phyloP scores from a whole-genome alignment of 2,329 filamentous ascomycete genomes.

The Pseudogymnoascus sp. region DNA sequence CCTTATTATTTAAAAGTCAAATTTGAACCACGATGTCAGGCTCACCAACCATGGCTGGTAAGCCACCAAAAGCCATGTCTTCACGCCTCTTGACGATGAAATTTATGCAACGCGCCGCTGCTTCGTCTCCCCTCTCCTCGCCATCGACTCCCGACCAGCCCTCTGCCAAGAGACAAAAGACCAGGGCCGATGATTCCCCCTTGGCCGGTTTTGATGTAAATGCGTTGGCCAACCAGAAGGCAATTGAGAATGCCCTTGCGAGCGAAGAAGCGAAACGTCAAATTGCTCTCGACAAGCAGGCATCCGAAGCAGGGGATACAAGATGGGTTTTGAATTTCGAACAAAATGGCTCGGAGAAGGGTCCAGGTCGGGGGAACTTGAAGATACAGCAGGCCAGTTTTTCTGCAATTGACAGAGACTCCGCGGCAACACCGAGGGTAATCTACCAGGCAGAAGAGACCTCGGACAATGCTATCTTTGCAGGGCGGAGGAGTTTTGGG shows the following conservation, averaged over 20 bases:
- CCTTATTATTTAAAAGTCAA: slow-evolving; percentile 10
- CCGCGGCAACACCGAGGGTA: slow-evolving; percentile 13
- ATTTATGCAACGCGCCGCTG: slow-evolving; percentile 87
- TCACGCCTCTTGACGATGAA: slow-evolving; percentile 89
- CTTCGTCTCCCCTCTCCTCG: slow-evolving; percentile 42
- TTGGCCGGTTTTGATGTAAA: slow-evolving; percentile 32
- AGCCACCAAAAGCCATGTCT: slow-evolving; percentile 66
- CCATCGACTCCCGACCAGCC: slow-evolving; percentile 42
- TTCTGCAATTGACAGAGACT: slow-evolving; percentile 38
- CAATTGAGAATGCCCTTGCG: slow-evolving; percentile 54
- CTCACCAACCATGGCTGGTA: slow-evolving; percentile 32
- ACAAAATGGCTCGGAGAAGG: slow-evolving; percentile 29
- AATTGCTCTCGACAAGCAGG: slow-evolving; percentile 52
- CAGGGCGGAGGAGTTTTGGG: slow-evolving; percentile 42
- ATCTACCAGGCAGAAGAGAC: slow-evolving; percentile 22
- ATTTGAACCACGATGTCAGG: slow-evolving; percentile 25
- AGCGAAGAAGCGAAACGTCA: slow-evolving; percentile 59
- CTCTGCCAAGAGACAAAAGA: slow-evolving; percentile 57
- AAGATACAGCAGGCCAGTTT: slow-evolving; percentile 55
- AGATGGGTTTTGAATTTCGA: slow-evolving; percentile 64
- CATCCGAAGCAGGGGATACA: slow-evolving; percentile 57
- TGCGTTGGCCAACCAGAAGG: slow-evolving; percentile 46
- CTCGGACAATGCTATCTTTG: slow-evolving; percentile 27
- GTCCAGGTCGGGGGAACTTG: slow-evolving; percentile 32
- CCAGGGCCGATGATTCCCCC: slow-evolving; percentile 27